These are phyloP conservation scores for Aureobasidium mangrovei DNA, from an alignment of 2,329 filamentous ascomycete species.

Conservation along the genomic window DNA sequence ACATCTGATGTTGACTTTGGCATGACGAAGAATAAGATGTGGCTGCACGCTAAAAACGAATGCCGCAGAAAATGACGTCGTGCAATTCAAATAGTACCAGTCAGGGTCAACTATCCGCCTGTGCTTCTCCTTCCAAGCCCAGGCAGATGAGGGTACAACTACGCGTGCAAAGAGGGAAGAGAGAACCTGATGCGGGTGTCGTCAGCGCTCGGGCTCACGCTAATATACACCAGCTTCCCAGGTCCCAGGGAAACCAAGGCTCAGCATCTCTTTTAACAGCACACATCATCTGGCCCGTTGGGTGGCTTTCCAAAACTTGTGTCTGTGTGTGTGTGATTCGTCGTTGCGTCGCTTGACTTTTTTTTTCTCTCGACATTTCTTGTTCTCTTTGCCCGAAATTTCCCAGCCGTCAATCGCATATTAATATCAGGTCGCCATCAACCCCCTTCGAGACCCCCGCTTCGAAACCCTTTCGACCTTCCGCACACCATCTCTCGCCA, in stretches of 20 bases:
- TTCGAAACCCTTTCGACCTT: not conserved
- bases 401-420: not conserved
- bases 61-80: not conserved
- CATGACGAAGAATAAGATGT: not conserved
- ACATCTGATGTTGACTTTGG: not conserved
- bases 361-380: not conserved
- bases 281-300: slow-evolving; percentile 2
- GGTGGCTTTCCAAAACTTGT: not conserved
- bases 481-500: slow-evolving; percentile 14
- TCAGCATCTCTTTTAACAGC: no score
- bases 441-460: not conserved
- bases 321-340: no score
- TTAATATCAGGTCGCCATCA: slow-evolving; percentile 2
- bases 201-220: no score
- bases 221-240: no score
- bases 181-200: no score
- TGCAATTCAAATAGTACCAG: no score
- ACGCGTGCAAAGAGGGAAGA: no score
- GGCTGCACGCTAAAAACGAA: slow-evolving; percentile 2
- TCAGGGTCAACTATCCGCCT: no score
- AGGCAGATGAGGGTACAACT: no score
- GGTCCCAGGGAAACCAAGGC: no score
- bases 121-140: no score
- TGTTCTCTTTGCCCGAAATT: not conserved
- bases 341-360: not conserved